Evolutionary conservation across 2,329 filamentous ascomycete species (phyloP).

Genomic region (Aspergillus clavatus): DNA sequence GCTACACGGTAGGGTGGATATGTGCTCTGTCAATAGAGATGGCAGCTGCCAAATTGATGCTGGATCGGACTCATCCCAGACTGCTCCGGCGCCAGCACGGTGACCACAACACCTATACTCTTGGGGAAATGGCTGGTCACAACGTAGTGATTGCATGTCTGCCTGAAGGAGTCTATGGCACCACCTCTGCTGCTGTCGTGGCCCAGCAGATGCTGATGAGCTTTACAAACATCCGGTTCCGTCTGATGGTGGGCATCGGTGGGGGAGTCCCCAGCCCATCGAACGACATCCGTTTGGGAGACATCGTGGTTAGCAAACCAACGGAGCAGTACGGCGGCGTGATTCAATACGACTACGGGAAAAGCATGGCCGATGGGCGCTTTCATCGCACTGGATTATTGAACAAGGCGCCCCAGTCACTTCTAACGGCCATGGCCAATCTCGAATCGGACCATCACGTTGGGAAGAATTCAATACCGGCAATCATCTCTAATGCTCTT

Average conservation of each 20-base stretch:
- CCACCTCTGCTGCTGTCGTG: conserved; percentile 18
- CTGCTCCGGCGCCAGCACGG: not conserved
- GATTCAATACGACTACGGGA: conserved; percentile 28
- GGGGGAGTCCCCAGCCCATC: conserved; percentile 23
- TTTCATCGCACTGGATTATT: conserved; percentile 18
- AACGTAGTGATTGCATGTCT: conserved; percentile 25
- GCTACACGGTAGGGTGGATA: conserved; percentile 21
- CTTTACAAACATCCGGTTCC: conserved; percentile 21
- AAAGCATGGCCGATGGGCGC: conserved; percentile 14
- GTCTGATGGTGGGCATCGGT: conserved; percentile 29
- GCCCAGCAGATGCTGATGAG: conserved; percentile 19
- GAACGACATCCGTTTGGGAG: conserved; percentile 24
- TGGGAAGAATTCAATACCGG: no score
- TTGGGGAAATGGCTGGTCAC: conserved; percentile 20
- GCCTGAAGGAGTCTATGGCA: conserved; percentile 17
- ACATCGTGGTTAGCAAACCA: conserved; percentile 26
- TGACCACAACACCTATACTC: conserved; percentile 21
- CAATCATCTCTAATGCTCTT: no score
- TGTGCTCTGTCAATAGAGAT: conserved; percentile 18
- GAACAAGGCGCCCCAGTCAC: conserved; percentile 10
- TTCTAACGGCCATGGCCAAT: conserved; percentile 14
- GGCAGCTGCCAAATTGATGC: conserved; percentile 18
- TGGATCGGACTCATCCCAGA: conserved; percentile 15
- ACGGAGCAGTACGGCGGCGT: conserved; percentile 16
- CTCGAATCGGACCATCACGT: not conserved